Evolutionary conservation across 1,284 basidiomycete genomes (phyloP).

Genomic region (Inonotus obliquus): DNA sequence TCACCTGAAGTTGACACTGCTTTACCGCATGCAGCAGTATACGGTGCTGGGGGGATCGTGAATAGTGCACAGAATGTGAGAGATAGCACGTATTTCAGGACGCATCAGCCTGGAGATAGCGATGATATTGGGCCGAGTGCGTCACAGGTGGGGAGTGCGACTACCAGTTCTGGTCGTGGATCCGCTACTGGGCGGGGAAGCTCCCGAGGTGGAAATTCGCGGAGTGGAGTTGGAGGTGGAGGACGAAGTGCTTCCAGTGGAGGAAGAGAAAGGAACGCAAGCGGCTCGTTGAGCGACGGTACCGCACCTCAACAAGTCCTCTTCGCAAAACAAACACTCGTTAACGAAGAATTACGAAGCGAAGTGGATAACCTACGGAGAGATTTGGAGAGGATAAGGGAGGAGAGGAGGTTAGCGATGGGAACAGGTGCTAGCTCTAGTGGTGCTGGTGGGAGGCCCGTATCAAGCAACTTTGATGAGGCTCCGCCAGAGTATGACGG

Average conservation of each 20-base stretch:
- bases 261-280: not conserved
- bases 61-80: not conserved
- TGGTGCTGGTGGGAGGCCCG: not conserved
- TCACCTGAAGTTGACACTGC: not conserved
- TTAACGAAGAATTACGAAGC: constrained; percentile 19
- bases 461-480: not conserved
- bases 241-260: not conserved
- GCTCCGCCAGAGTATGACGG: not conserved
- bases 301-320: constrained; percentile 8
- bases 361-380: constrained; percentile 25
- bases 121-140: constrained; percentile 13
- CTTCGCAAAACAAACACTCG: constrained; percentile 16
- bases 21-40: not conserved
- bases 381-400: constrained; percentile 24
- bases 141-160: constrained; percentile 8
- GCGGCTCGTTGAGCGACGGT: not conserved
- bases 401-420: constrained; percentile 8
- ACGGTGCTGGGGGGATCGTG: not conserved
- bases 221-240: not conserved
- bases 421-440: too few species aligned
- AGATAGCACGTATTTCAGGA: constrained; percentile 11
- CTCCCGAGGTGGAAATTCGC: not conserved
- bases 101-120: constrained; percentile 3
- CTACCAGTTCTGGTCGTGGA: not conserved
- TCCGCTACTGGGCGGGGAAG: not conserved